These are phyloP conservation scores for Geotrichum carabidarum DNA, from an alignment of 1,139 yeast species.

Conservation along the genomic window DNA sequence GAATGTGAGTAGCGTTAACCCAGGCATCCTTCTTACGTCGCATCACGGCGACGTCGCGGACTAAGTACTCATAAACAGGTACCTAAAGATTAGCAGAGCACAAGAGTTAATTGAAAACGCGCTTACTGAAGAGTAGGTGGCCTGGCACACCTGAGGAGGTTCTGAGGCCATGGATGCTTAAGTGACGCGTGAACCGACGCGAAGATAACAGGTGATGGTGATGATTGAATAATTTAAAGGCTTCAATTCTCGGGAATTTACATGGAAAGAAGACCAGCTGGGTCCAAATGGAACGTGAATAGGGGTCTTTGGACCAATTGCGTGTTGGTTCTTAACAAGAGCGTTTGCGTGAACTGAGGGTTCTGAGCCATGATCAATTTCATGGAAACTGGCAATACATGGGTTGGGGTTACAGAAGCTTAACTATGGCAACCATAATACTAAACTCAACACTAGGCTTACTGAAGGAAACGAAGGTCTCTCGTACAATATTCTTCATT, in stretches of 20 bases:
- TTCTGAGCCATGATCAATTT: too few species aligned
- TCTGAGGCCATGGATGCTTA: constrained; percentile 5
- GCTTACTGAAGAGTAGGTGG: constrained; percentile 20
- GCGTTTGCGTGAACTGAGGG: too few species aligned
- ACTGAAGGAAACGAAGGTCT: background rate
- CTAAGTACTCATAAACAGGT: constrained; percentile 80
- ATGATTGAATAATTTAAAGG: background rate
- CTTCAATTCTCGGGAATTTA: too few species aligned
- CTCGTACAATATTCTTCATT: background rate
- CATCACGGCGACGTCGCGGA: constrained; percentile 86
- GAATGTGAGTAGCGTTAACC: constrained; percentile 97
- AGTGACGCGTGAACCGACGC: background rate
- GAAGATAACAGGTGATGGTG: background rate
- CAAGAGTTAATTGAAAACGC: background rate
- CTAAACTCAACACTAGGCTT: background rate
- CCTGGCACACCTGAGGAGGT: constrained; percentile 18
- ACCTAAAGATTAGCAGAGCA: constrained; percentile 40
- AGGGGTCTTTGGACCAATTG: too few species aligned
- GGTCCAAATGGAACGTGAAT: too few species aligned
- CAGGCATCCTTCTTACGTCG: constrained; percentile 84
- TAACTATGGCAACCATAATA: too few species aligned
- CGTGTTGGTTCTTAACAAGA: too few species aligned
- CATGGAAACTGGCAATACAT: too few species aligned
- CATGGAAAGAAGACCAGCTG: too few species aligned
- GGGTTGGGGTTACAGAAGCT: too few species aligned